A percentile compares a stretch with the other conserved stretches of the same genome.
These are phyloP conservation scores for Talaromyces sp. DNA, from an alignment of 2,329 filamentous ascomycete species.

Conservation along the genomic window DNA sequence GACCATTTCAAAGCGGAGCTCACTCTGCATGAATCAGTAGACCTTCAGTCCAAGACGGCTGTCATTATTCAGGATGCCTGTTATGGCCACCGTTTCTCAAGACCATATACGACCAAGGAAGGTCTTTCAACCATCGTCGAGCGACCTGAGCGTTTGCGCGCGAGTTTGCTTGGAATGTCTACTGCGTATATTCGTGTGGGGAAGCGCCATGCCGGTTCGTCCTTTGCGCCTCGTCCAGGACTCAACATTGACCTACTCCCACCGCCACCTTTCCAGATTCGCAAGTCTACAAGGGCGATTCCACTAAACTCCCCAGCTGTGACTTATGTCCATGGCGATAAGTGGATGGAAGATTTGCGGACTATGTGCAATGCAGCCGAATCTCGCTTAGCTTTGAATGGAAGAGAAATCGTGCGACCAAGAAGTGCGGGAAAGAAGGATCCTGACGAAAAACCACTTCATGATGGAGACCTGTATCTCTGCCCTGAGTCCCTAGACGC, in stretches of 20 bases:
- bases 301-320: constrained; percentile 72
- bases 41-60: constrained; percentile 58
- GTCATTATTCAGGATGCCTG: constrained; percentile 91
- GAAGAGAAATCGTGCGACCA: constrained; percentile 72
- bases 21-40: constrained; percentile 54
- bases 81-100: constrained; percentile 88
- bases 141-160: constrained; percentile 84
- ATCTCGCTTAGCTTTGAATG: constrained; percentile 69
- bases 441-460: constrained; percentile 56
- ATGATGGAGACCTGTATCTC: constrained; percentile 88
- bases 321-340: constrained; percentile 82
- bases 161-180: constrained; percentile 75
- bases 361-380: constrained; percentile 80
- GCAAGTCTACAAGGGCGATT: constrained; percentile 71
- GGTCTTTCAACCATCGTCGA: constrained; percentile 82
- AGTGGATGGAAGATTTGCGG: constrained; percentile 91
- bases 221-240: constrained; percentile 63
- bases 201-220: constrained; percentile 69
- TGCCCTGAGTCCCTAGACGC: constrained; percentile 81
- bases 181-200: constrained; percentile 89
- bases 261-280: constrained; percentile 75
- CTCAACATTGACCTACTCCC: constrained; percentile 55
- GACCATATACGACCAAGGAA: constrained; percentile 71
- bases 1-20: constrained; percentile 70
- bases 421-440: constrained; percentile 37